Evolutionary conservation across 495 filamentous ascomycete genomes (phyloP).

Genomic region (Penicillium silybi): DNA sequence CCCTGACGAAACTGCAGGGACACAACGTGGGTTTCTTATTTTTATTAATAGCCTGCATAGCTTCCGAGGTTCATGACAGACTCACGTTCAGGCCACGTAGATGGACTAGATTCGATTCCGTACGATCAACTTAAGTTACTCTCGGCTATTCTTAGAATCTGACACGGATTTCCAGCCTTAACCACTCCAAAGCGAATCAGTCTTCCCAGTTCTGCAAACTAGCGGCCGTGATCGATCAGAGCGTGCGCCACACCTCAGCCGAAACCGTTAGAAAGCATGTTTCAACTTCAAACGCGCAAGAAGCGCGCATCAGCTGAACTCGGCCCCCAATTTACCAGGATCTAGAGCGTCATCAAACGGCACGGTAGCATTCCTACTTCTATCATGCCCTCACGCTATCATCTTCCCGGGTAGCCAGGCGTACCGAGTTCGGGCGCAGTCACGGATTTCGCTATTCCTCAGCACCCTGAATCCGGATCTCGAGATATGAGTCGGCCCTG

Average conservation of each 20-base stretch:
- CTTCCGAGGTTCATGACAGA: neutral
- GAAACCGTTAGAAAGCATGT: neutral
- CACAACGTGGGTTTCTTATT: slow-evolving; percentile 27
- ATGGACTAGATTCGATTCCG: too few species aligned
- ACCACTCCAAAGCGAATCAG: neutral
- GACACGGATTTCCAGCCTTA: neutral
- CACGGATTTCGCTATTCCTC: neutral
- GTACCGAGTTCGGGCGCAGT: neutral
- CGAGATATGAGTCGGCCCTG: slow-evolving; percentile 12
- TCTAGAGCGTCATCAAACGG: slow-evolving; percentile 1
- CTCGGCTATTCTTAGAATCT: slow-evolving; percentile 17
- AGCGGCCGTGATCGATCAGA: neutral
- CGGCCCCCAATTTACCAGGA: slow-evolving; percentile 2
- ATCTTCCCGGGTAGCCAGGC: neutral
- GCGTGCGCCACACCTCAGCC: neutral
- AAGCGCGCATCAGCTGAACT: slow-evolving; percentile 9
- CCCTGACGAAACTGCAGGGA: slow-evolving; percentile 10
- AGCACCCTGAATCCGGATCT: neutral
- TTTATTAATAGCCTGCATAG: neutral
- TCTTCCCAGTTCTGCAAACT: neutral
- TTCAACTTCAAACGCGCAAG: slow-evolving; percentile 3
- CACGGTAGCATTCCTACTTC: slow-evolving; percentile 5
- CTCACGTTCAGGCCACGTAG: neutral
- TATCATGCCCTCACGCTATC: neutral
- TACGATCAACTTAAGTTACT: too few species aligned